A percentile compares a stretch with the other conserved stretches of the same genome.
Conservation (phyloP, 495 filamentous ascomycete species). For the Penicillium angulare region DNA sequence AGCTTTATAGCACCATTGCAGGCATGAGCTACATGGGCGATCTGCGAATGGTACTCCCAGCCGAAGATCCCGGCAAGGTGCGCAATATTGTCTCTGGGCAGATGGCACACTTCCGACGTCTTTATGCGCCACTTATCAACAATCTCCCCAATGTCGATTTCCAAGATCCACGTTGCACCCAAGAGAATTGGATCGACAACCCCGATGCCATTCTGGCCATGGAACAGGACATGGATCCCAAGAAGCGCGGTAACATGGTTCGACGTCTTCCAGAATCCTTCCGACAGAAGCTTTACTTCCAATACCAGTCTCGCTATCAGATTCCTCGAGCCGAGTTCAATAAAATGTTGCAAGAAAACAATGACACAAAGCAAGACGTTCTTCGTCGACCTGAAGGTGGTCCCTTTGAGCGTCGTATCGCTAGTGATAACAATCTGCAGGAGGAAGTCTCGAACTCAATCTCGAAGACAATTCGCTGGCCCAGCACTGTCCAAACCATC, state of each 20-base stretch:
- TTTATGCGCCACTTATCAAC: slow-evolving; percentile 86
- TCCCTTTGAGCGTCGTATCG: slow-evolving; percentile 82
- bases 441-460: slow-evolving; percentile 70
- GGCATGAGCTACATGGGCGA: slow-evolving; percentile 93
- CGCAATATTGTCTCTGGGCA: slow-evolving; percentile 90
- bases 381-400: slow-evolving; percentile 76
- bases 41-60: slow-evolving; percentile 82
- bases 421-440: slow-evolving; percentile 62
- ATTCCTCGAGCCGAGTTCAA: slow-evolving; percentile 83
- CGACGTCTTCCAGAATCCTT: slow-evolving; percentile 85
- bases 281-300: slow-evolving; percentile 85
- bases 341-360: slow-evolving; percentile 74
- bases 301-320: slow-evolving; percentile 84
- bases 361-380: slow-evolving; percentile 60
- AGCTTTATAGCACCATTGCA: slow-evolving; percentile 86
- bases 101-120: slow-evolving; percentile 81
- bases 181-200: slow-evolving; percentile 65
- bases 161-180: slow-evolving; percentile 62
- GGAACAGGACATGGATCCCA: slow-evolving; percentile 85
- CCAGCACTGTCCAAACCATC: slow-evolving; percentile 76
- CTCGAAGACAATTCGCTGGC: slow-evolving; percentile 85
- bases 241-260: slow-evolving; percentile 92
- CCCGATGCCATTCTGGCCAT: slow-evolving; percentile 59
- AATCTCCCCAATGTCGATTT: slow-evolving; percentile 86
- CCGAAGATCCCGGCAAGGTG: slow-evolving; percentile 91